Evolutionary conservation across 495 filamentous ascomycete species (phyloP).

Genomic region (Elasticomyces elasticus): DNA sequence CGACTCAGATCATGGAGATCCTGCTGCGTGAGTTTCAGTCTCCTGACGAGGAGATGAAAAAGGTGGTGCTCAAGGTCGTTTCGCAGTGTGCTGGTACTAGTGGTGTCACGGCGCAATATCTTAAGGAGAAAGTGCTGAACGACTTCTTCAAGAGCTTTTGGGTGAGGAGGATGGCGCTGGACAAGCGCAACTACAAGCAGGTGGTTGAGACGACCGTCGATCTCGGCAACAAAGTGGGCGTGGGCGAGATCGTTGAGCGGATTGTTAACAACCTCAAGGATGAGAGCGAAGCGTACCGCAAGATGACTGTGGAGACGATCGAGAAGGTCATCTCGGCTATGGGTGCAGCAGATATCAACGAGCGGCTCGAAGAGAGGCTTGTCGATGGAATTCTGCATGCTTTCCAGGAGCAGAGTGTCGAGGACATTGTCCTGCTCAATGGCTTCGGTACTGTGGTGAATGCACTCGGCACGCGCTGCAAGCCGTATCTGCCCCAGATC

Average conservation of each 20-base stretch:
- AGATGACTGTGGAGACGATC: slow-evolving; percentile 97
- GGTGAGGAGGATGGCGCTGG: slow-evolving; percentile 92
- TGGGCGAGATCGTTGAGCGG: slow-evolving; percentile 86
- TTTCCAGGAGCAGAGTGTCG: slow-evolving; percentile 97
- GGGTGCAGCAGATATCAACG: slow-evolving; percentile 87
- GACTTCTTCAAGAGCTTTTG: slow-evolving; percentile 99
- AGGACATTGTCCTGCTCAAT: slow-evolving; percentile 92
- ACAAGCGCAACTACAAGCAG: slow-evolving; percentile 92
- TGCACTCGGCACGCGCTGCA: slow-evolving; percentile 84
- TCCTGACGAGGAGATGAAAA: slow-evolving; percentile 99
- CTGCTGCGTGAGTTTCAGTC: slow-evolving; percentile 90
- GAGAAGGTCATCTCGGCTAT: slow-evolving; percentile 91
- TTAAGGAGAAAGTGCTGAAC: slow-evolving; percentile 87
- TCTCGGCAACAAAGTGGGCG: slow-evolving; percentile 91
- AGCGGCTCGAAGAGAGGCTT: slow-evolving; percentile 81
- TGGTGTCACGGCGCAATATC: slow-evolving; percentile 86
- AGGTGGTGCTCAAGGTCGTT: slow-evolving; percentile 92
- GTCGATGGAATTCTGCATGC: slow-evolving; percentile 95
- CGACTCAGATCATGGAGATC: slow-evolving; percentile 97
- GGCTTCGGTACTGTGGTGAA: slow-evolving; percentile 99
- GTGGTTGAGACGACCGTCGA: slow-evolving; percentile 98
- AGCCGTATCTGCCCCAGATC: slow-evolving; percentile 93
- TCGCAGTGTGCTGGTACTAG: slow-evolving; percentile 94
- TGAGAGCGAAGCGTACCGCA: slow-evolving; percentile 94
- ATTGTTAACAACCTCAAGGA: slow-evolving; percentile 94